Percentiles rank a stretch among this genome's conserved stretches.
Evolutionary conservation across 768 basidiomycete species (phyloP).

Genomic region (Pleurotus salmoneostramineus): DNA sequence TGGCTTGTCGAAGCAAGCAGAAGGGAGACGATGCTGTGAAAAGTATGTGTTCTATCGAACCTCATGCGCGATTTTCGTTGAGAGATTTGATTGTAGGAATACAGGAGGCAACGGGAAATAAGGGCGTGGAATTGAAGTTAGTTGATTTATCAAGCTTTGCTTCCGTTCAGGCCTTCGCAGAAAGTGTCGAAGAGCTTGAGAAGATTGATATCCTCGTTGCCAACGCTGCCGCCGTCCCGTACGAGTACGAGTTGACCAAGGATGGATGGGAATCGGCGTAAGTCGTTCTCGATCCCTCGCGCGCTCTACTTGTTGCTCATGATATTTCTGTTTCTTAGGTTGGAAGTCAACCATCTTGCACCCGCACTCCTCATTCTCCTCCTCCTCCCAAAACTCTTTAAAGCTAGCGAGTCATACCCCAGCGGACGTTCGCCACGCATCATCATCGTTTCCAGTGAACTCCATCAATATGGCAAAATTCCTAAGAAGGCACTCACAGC

Average conservation of each 20-base stretch:
- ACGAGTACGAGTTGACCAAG: constrained; percentile 17
- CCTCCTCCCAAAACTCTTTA: constrained; percentile 37
- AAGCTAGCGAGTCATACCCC: constrained; percentile 23
- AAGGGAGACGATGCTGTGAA: constrained; percentile 31
- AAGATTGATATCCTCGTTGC: constrained; percentile 40
- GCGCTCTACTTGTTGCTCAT: neutral
- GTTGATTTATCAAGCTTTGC: constrained; percentile 38
- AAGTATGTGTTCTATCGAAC: constrained; percentile 22
- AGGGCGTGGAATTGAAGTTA: constrained; percentile 30
- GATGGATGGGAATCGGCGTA: constrained; percentile 49
- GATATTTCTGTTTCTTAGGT: constrained; percentile 20
- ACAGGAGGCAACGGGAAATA: constrained; percentile 26
- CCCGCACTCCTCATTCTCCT: constrained; percentile 35
- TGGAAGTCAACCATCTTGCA: constrained; percentile 45
- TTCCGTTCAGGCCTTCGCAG: constrained; percentile 34
- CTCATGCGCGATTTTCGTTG: neutral
- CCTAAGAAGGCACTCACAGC: constrained; percentile 20
- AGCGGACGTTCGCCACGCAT: constrained; percentile 29
- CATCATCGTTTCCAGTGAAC: constrained; percentile 39
- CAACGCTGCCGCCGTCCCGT: constrained; percentile 30
- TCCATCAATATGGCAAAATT: constrained; percentile 28
- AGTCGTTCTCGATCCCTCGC: constrained; percentile 6
- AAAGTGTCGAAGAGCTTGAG: constrained; percentile 25
- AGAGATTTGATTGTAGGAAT: constrained; percentile 16
- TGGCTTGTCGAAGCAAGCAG: constrained; percentile 31